phyloP scores from a whole-genome alignment of 2,329 filamentous ascomycete genomes.

The Aspergillus carbonarius region DNA sequence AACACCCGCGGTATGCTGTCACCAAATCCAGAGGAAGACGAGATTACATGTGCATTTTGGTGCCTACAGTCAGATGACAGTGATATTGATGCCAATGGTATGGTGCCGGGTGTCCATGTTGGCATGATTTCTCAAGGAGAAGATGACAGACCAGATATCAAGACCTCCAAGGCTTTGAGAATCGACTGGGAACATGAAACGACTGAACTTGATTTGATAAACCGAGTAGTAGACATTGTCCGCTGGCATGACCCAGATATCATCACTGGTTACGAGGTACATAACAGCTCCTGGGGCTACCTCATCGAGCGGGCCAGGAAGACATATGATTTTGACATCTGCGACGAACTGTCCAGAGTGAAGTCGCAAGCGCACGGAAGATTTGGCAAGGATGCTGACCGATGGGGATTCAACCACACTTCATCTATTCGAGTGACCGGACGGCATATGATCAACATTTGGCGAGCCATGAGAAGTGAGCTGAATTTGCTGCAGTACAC shows the following conservation, averaged over 20 bases:
- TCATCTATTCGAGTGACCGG: conserved; percentile 92
- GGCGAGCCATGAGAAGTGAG: conserved; percentile 93
- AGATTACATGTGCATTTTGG: conserved; percentile 88
- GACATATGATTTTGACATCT: conserved; percentile 87
- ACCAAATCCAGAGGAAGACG: conserved; percentile 87
- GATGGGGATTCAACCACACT: conserved; percentile 92
- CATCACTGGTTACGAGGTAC: conserved; percentile 90
- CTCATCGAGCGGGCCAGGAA: conserved; percentile 82
- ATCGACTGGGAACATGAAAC: conserved; percentile 71
- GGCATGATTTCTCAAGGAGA: conserved; percentile 74
- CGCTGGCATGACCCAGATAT: conserved; percentile 84
- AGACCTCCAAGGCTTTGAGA: conserved; percentile 61
- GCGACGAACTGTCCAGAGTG: conserved; percentile 87
- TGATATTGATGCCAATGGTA: conserved; percentile 50
- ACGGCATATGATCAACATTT: conserved; percentile 94
- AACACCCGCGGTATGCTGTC: conserved; percentile 78
- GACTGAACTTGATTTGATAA: conserved; percentile 81
- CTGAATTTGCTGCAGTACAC: conserved; percentile 90
- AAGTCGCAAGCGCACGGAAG: conserved; percentile 78
- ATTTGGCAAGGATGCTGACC: conserved; percentile 81
- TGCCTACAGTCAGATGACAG: conserved; percentile 75
- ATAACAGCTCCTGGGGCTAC: conserved; percentile 92
- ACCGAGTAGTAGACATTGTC: conserved; percentile 83
- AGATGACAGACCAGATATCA: conserved; percentile 58
- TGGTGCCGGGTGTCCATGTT: conserved; percentile 54